Conservation (phyloP, 345 rosid species). For the Salix arbutifolia region DNA sequence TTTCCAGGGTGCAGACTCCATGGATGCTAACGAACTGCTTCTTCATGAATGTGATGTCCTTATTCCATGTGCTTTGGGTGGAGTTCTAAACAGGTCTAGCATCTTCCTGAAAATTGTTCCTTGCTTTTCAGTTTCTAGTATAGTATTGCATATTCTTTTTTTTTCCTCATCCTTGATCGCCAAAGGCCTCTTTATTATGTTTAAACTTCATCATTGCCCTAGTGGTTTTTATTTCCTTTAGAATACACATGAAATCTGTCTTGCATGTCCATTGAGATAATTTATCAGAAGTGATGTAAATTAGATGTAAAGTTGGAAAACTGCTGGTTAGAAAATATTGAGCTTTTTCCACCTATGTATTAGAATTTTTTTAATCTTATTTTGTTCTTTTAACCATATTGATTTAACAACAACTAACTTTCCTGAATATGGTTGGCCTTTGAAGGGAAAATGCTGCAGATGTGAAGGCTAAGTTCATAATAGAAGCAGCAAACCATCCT, state of each 20-base stretch:
- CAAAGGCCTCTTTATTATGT: neutral
- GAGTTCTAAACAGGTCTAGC: slow-evolving; percentile 78
- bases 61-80: slow-evolving; percentile 92
- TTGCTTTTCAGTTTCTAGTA: neutral
- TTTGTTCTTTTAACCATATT: neutral
- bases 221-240: neutral
- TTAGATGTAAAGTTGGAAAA: neutral
- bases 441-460: slow-evolving; percentile 83
- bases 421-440: neutral
- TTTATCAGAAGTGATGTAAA: neutral
- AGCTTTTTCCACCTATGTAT: neutral
- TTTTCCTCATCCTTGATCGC: neutral
- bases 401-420: neutral
- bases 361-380: neutral
- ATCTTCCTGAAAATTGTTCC: slow-evolving; percentile 4
- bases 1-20: slow-evolving; percentile 69
- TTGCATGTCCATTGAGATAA: neutral
- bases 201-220: neutral
- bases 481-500: slow-evolving; percentile 98
- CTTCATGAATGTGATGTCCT: slow-evolving; percentile 97
- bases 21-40: slow-evolving; percentile 61
- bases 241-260: neutral
- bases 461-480: slow-evolving; percentile 89
- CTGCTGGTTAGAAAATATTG: neutral
- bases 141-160: neutral